A percentile compares a stretch with the other conserved stretches of the same genome.
phyloP scores from a whole-genome alignment of 768 basidiomycete genomes.

The Dictyophora rubrovolvata region DNA sequence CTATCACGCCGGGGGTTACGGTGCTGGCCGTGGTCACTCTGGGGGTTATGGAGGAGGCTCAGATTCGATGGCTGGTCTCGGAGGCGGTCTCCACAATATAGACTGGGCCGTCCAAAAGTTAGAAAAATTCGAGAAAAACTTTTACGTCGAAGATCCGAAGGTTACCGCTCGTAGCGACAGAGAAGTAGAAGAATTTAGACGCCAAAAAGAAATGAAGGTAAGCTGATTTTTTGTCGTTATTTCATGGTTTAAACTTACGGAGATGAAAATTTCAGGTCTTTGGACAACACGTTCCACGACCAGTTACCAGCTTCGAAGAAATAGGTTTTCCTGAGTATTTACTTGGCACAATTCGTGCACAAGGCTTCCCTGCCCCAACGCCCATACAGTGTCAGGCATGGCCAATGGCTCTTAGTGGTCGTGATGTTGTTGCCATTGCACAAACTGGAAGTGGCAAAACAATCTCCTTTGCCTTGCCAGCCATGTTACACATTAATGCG shows the following conservation, averaged over 20 bases:
- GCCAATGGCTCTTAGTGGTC: slow-evolving; percentile 95
- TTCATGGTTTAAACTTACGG: neutral
- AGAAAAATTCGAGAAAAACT: slow-evolving; percentile 94
- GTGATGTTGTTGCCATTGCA: slow-evolving; percentile 93
- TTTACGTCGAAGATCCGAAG: slow-evolving; percentile 84
- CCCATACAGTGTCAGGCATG: slow-evolving; percentile 98
- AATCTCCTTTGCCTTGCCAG: slow-evolving; percentile 94
- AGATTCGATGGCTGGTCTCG: slow-evolving; percentile 74
- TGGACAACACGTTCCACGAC: slow-evolving; percentile 81
- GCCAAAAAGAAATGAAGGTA: slow-evolving; percentile 80
- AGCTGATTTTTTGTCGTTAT: slow-evolving; percentile 7
- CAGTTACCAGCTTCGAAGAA: slow-evolving; percentile 88
- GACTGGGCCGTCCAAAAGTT: slow-evolving; percentile 75
- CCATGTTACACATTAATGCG: slow-evolving; percentile 99
- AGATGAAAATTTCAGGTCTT: slow-evolving; percentile 48
- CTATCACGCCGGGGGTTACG: slow-evolving; percentile 21
- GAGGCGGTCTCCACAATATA: slow-evolving; percentile 69
- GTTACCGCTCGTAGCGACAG: slow-evolving; percentile 68
- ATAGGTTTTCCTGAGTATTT: slow-evolving; percentile 95
- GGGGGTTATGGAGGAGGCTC: slow-evolving; percentile 37
- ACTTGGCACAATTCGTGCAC: slow-evolving; percentile 83
- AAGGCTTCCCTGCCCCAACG: slow-evolving; percentile 85
- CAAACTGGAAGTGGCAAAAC: slow-evolving; percentile 99
- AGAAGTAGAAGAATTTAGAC: slow-evolving; percentile 84
- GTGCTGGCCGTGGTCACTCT: slow-evolving; percentile 36